A percentile compares a stretch with the other conserved stretches of the same genome.
Conservation (phyloP, 257 asterid genomes). For the Jacaranda copaia region DNA sequence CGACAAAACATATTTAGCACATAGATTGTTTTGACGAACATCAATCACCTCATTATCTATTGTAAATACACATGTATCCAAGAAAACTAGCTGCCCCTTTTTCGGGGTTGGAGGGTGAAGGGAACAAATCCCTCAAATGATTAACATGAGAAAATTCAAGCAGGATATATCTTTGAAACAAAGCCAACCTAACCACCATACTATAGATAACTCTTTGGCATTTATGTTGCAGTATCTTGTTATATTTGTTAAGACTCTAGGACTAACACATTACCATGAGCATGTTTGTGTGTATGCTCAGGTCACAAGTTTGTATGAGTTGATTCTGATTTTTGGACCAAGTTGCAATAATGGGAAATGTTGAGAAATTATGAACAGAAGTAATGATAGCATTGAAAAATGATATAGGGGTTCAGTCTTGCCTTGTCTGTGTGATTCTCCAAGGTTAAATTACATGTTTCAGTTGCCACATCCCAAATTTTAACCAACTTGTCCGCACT, state of each 20-base stretch:
- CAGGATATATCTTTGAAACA: no score
- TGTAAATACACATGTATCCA: no score
- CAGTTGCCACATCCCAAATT: slow-evolving; percentile 87
- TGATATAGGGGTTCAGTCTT: slow-evolving; percentile 32
- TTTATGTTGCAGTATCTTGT: no score
- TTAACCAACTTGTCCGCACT: slow-evolving; percentile 91
- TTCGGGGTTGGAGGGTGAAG: no score
- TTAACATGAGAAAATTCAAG: no score
- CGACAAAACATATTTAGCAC: no score
- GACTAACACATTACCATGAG: neutral
- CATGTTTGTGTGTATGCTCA: neutral
- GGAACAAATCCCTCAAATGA: no score
- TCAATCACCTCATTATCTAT: no score
- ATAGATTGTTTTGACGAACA: no score
- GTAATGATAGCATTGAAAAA: slow-evolving; percentile 6
- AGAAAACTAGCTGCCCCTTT: no score
- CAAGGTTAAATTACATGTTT: slow-evolving; percentile 74
- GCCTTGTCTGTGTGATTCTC: slow-evolving; percentile 91
- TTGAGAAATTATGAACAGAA: slow-evolving; percentile 7
- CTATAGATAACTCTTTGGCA: neutral
- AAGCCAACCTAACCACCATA: no score
- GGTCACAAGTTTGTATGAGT: neutral
- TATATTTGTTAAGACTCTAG: neutral
- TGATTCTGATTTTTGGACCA: neutral
- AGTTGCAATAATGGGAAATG: neutral